Conservation (phyloP, 2,329 filamentous ascomycete species). For the Claviceps quebecensis region DNA sequence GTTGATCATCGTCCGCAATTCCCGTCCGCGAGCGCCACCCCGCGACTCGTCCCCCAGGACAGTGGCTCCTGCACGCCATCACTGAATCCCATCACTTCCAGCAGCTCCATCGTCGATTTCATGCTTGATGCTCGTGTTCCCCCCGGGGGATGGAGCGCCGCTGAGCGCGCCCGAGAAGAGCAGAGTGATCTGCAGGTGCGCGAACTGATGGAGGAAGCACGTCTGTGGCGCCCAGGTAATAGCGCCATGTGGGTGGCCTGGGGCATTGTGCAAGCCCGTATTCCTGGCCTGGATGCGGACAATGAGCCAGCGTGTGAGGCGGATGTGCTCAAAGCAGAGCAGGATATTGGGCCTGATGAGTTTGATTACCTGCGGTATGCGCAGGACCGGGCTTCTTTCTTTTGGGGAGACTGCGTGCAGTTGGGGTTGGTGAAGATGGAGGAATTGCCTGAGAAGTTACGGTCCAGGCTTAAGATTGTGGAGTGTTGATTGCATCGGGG, state of each 20-base stretch:
- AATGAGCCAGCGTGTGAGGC: conserved; percentile 23
- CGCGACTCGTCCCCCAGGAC: conserved; percentile 32
- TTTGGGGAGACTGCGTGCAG: conserved; percentile 79
- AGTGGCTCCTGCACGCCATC: conserved; percentile 23
- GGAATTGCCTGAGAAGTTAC: conserved; percentile 60
- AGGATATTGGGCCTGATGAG: conserved; percentile 50
- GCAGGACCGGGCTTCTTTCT: conserved; percentile 80
- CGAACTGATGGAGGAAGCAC: conserved; percentile 61
- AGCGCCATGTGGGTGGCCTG: conserved; percentile 87
- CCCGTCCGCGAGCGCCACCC: conserved; percentile 38
- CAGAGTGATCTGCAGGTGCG: conserved; percentile 53
- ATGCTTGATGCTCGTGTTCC: conserved; percentile 65
- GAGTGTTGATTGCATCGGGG: conserved; percentile 34
- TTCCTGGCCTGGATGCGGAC: conserved; percentile 50
- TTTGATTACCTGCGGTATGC: conserved; percentile 92
- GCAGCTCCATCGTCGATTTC: conserved; percentile 50
- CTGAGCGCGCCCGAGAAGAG: conserved; percentile 47
- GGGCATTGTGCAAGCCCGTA: conserved; percentile 90
- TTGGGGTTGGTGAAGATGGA: conserved; percentile 62
- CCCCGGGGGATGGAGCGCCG: conserved; percentile 34
- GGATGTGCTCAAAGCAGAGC: conserved; percentile 24
- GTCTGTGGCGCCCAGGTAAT: conserved; percentile 77
- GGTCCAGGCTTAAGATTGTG: conserved; percentile 52
- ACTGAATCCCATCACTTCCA: conserved; percentile 23
- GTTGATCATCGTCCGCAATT: conserved; percentile 65